Base-by-base conservation (phyloP, 2,329 filamentous ascomycete species). In the Colletotrichum liriopes region DNA sequence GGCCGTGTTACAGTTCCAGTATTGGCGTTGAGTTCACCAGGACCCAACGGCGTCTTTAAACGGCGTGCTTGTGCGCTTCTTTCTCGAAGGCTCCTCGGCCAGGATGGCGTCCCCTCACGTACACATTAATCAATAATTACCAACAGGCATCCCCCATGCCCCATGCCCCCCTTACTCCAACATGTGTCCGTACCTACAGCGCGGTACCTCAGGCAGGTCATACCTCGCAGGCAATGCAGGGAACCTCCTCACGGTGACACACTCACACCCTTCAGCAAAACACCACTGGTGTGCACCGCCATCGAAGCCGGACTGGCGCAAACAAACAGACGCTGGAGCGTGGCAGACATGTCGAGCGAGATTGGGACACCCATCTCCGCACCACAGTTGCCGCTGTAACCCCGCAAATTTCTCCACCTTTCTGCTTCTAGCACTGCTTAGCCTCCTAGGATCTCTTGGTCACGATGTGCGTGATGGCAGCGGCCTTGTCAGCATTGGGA, bases 331-430 rank as follows among this genome's bases (percentile, higher is more conserved):
- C 6, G 39, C 20, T n/a, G 9, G 12, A 29, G 47, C 55, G 65
- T 39, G 58, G 59, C 45, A 69, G 45, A 59, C 59, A 47, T 39
- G 41, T 52, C 69, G 39, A 64, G 59, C 52, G 45, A 69, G 59
- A 69, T 64, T 65, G 70, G 64, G 67, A 73, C 55, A 66, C 41
- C 56, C 71, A 64, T 73, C 71, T 73, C 71, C 71, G 65, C 71
- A 66, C 56, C 55, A 63, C 41, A 71, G 56, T 73, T 61, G 67
- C 67, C 62, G 71, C 71, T 67, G 67, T 67, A 73, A 71, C 71
- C 71, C 71, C 67, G 71, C 71, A 73, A 67, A 45, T 62, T 73
- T 73, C 71, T 73, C 71, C 71, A 73, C 71, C 71, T 63, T 73
- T 73, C 67, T 71, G 67, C 67, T 72, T 73, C 56, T 58, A 67